phyloP scores from a whole-genome alignment of 192 early-diverging fungal species.

The Coemansia sp. region DNA sequence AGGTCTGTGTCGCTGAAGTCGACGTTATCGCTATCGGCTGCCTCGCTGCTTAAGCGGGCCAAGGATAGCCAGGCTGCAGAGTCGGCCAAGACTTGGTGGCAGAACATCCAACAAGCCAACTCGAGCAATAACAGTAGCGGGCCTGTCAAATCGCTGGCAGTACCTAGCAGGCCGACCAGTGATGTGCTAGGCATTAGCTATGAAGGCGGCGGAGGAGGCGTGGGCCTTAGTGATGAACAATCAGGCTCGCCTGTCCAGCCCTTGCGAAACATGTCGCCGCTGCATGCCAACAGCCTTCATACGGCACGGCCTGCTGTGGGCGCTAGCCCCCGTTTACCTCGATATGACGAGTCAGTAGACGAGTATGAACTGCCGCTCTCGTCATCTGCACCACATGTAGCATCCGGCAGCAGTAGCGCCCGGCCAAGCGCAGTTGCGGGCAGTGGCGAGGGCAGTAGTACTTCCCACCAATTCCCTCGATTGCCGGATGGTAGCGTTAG shows the following conservation, averaged over 20 bases:
- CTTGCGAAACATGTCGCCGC: constrained; percentile 4
- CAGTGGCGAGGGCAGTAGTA: constrained; percentile 21
- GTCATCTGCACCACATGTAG: not conserved
- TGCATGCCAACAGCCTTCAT: not conserved
- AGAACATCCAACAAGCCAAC: constrained; percentile 35
- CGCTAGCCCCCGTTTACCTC: not conserved
- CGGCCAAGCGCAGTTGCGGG: constrained; percentile 12
- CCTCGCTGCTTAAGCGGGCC: constrained; percentile 42
- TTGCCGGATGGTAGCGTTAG: constrained; percentile 3
- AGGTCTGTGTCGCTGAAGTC: constrained; percentile 26
- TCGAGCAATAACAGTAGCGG: not conserved
- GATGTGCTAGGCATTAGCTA: constrained; percentile 6
- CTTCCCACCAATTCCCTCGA: constrained; percentile 24
- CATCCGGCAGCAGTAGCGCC: constrained; percentile 6
- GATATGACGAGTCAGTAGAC: not conserved
- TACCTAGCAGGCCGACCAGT: not conserved
- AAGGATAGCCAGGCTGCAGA: constrained; percentile 53
- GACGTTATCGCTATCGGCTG: constrained; percentile 34
- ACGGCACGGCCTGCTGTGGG: not conserved
- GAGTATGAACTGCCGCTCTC: constrained; percentile 10
- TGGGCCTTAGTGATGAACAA: not conserved
- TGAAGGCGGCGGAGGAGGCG: not conserved
- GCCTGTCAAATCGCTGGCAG: not conserved
- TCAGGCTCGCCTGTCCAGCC: constrained; percentile 5
- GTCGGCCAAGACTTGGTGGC: constrained; percentile 56